Conservation (phyloP, 305 asterid species). For the Plantago lanceolata region DNA sequence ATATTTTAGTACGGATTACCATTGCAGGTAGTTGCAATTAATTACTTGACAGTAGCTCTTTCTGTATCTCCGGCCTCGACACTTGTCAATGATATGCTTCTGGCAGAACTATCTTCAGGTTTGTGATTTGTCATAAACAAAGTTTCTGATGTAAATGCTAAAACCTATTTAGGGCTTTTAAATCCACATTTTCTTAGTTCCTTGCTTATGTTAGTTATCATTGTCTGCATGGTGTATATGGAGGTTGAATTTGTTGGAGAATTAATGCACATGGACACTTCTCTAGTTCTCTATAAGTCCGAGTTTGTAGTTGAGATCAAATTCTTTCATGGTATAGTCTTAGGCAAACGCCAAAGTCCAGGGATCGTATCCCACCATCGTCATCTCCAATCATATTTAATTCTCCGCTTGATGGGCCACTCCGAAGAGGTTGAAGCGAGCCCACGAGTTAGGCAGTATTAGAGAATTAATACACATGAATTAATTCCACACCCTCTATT, state of each 20-base stretch:
- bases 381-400: too few species aligned
- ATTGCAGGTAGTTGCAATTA: constrained; percentile 65
- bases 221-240: constrained; percentile 8
- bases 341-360: too few species aligned
- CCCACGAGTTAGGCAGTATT: too few species aligned
- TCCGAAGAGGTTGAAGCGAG: too few species aligned
- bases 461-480: too few species aligned
- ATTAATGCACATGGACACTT: background rate
- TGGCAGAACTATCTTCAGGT: constrained; percentile 68
- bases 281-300: too few species aligned
- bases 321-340: too few species aligned
- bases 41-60: constrained; percentile 70
- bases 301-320: too few species aligned
- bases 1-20: constrained; percentile 25
- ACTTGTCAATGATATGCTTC: constrained; percentile 57
- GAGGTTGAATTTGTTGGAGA: background rate
- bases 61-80: constrained; percentile 69
- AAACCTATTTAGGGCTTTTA: constrained; percentile 13
- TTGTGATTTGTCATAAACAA: constrained; percentile 21
- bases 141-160: constrained; percentile 10
- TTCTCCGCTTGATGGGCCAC: too few species aligned
- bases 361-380: too few species aligned
- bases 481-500: background rate
- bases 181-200: constrained; percentile 16
- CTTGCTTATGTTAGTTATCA: constrained; percentile 11